These are phyloP conservation scores for Ganoderma multipileum DNA, from an alignment of 1,284 basidiomycete genomes.

Conservation along the genomic window DNA sequence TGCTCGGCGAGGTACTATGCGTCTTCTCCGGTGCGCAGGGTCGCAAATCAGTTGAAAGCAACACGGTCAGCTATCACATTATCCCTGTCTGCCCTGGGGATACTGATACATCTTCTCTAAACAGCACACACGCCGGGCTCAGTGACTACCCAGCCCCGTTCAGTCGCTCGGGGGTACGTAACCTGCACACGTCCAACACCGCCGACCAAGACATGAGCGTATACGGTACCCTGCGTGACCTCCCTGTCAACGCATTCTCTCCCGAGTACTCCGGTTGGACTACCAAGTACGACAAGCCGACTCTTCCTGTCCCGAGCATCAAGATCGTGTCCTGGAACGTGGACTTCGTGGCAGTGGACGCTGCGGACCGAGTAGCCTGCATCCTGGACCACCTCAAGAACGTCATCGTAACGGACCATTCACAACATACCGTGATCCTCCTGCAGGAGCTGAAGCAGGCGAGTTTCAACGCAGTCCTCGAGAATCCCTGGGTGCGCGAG, in stretches of 20 bases:
- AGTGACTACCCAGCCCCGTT: not conserved
- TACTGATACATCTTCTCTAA: not conserved
- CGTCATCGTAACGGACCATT: constrained; percentile 54
- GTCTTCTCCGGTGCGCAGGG: not conserved
- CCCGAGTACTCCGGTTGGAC: constrained; percentile 19
- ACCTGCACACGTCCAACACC: not conserved
- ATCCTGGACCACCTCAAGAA: constrained; percentile 60
- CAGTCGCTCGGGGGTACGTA: not conserved
- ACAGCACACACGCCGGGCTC: not conserved
- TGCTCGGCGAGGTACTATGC: not conserved
- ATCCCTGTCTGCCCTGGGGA: not conserved
- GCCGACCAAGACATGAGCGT: not conserved
- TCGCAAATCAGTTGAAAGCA: not conserved
- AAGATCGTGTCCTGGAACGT: constrained; percentile 74
- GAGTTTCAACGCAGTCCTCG: constrained; percentile 54
- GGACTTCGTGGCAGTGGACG: constrained; percentile 50
- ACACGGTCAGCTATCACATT: not conserved
- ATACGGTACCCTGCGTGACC: not conserved
- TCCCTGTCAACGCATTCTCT: constrained; percentile 17
- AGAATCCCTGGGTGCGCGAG: constrained; percentile 64
- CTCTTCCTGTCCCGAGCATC: constrained; percentile 49
- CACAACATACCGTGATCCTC: constrained; percentile 63
- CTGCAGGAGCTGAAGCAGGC: constrained; percentile 65
- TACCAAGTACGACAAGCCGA: constrained; percentile 3
- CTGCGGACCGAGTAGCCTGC: constrained; percentile 50